Base-by-base conservation (phyloP, 1,284 basidiomycete genomes). In the Naganishia cerealis region DNA sequence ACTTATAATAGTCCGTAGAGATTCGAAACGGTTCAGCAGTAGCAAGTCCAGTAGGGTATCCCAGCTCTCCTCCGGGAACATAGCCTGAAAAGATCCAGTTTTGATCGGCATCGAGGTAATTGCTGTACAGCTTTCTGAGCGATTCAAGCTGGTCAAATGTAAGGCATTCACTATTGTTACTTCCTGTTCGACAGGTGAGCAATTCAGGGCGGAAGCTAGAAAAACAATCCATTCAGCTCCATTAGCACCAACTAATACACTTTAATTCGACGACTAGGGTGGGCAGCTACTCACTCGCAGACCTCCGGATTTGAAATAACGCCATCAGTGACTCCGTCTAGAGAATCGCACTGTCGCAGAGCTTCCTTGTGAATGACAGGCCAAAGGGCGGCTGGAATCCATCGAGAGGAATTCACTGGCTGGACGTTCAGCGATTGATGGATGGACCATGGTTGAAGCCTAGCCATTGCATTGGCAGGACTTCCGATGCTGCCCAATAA, bases 281-380 rank as follows among this genome's bases (percentile, higher is more conserved):
- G 9, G 24, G 46, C 16, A 10, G 6, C 18, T 3, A 29, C 61
- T 42, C 29, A 63, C 61, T 73, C 70, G 75, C 81, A 81, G 16
- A 69, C 69, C 48, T 74, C 74, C 1, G 80, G 80, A 52, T 80
- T 76, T 57, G 74, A 77, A 63, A 81, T 77, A 69, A 81, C 76
- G 3, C 77, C 77, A 66, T 81, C 80, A 59, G 50, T 33, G 8
- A 67, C 66, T 26, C 66, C 66, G 33, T 67, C 66, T 10, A 67
- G 38, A 24, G 43, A 26, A 39, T 67, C 66, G 50, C 66, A 67
- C 21, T 67, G 66, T 6, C 29, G 33, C 57, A 59, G 55, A 12
- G 52, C 50, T 29, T 48, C 66, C 29, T 59, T 54, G 39, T 67
- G 66, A 15, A 67, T 53, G 26, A 67, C 36, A 10, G 56, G 21